phyloP scores from a whole-genome alignment of 1,284 basidiomycete species.

The Puccinia coronata region DNA sequence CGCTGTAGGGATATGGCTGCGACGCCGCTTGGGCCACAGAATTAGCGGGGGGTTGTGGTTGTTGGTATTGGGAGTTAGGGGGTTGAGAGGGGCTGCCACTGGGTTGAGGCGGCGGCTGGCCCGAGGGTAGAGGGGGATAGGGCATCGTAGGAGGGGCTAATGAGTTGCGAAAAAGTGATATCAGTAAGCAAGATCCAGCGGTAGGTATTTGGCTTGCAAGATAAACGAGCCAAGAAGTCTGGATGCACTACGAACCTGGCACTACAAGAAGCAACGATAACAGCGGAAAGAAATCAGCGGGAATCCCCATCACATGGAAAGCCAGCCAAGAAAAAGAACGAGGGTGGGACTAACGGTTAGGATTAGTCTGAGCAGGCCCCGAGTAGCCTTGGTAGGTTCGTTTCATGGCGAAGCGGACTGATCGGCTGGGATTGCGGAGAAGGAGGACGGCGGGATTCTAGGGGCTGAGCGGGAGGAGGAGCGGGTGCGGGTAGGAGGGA shows the following conservation, averaged over 20 bases:
- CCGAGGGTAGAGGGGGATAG: slow-evolving; percentile 45
- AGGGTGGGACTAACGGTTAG: slow-evolving; percentile 27
- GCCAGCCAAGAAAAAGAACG: background rate
- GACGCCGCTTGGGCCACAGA: background rate
- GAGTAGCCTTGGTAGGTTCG: slow-evolving; percentile 48
- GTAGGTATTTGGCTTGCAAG: background rate
- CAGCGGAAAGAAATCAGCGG: background rate
- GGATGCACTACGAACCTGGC: background rate
- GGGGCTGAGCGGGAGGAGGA: background rate
- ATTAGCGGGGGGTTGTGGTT: background rate
- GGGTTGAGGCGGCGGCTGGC: slow-evolving; percentile 47
- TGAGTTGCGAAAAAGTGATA: background rate
- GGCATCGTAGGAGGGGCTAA: slow-evolving; percentile 24
- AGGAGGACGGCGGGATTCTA: background rate
- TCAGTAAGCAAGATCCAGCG: background rate
- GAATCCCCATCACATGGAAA: background rate
- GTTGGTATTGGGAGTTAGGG: slow-evolving; percentile 38
- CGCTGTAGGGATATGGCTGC: slow-evolving; percentile 36
- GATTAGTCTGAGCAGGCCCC: slow-evolving; percentile 30
- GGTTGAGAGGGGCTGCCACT: slow-evolving; percentile 10
- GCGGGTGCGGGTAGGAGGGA: background rate
- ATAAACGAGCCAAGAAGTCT: background rate
- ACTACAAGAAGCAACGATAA: background rate
- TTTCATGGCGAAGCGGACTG: slow-evolving; percentile 15
- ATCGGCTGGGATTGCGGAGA: background rate